phyloP scores from a whole-genome alignment of 495 filamentous ascomycete species.

The Lindgomyces ingoldianus region DNA sequence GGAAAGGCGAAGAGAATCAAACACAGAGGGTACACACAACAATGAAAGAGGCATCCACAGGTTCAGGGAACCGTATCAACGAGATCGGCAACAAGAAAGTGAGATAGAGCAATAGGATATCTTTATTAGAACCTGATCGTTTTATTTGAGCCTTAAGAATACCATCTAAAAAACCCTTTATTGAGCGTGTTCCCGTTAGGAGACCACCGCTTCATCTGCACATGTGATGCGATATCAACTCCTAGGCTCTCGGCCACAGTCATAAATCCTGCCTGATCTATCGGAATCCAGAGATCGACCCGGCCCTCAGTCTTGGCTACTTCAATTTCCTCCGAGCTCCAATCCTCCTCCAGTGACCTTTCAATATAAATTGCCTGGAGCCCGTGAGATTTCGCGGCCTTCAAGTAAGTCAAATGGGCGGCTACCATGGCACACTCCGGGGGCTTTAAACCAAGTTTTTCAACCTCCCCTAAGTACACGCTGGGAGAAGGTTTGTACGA shows the following conservation, averaged over 20 bases:
- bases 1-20: too few relatives aligned
- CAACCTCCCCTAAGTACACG: conserved; percentile 68
- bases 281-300: conserved; percentile 63
- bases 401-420: conserved; percentile 68
- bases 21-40: too few relatives aligned
- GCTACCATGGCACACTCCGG: conserved; percentile 75
- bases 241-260: conserved; percentile 48
- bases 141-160: too few relatives aligned
- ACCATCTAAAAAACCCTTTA: too few relatives aligned
- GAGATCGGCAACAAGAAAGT: too few relatives aligned
- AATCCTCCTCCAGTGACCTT: conserved; percentile 64
- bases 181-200: not conserved
- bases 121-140: too few relatives aligned
- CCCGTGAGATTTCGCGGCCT: conserved; percentile 63
- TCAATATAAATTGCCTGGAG: conserved; percentile 77
- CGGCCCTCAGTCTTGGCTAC: conserved; percentile 58
- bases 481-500: conserved; percentile 73
- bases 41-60: too few relatives aligned
- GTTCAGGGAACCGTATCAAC: too few relatives aligned
- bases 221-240: not conserved
- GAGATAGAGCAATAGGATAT: too few relatives aligned
- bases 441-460: conserved; percentile 57
- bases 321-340: conserved; percentile 53
- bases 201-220: not conserved
- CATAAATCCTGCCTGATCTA: conserved; percentile 53